Conservation (phyloP, 768 basidiomycete genomes). For the Cubamyces lactineus region DNA sequence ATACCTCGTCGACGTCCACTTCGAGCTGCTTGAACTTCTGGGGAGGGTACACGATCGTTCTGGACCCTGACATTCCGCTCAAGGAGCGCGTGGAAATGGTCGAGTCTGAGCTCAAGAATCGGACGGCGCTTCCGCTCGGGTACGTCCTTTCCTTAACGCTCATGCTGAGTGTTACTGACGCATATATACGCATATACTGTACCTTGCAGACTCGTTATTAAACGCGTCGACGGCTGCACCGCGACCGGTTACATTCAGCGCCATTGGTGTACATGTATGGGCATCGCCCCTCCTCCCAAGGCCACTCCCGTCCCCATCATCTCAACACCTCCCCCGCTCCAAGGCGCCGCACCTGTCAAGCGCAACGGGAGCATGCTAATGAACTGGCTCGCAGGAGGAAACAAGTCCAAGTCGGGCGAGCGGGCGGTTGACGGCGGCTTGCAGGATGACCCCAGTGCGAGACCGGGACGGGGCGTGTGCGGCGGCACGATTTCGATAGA, state of each 20-base stretch:
- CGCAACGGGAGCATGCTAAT: constrained; percentile 20
- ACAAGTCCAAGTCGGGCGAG: background rate
- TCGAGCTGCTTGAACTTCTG: constrained; percentile 17
- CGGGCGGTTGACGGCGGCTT: background rate
- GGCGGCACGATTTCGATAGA: constrained; percentile 23
- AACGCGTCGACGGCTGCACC: background rate
- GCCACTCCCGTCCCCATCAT: background rate
- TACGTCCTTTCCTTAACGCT: background rate
- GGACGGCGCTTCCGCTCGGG: background rate
- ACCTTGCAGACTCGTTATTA: background rate
- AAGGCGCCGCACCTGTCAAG: constrained; percentile 6
- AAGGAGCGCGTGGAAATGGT: constrained; percentile 16
- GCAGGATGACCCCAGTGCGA: background rate
- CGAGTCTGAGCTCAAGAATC: background rate
- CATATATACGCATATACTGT: background rate
- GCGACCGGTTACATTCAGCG: background rate
- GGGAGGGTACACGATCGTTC: constrained; percentile 26
- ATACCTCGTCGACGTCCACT: background rate
- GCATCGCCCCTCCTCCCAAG: background rate
- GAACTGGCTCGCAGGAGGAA: constrained; percentile 17
- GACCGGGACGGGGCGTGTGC: constrained; percentile 6
- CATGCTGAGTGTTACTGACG: background rate
- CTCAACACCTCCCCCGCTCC: background rate
- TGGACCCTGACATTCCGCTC: constrained; percentile 22
- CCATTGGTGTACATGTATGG: constrained; percentile 9